phyloP scores from a whole-genome alignment of 768 basidiomycete genomes.

The Trametes punicea region DNA sequence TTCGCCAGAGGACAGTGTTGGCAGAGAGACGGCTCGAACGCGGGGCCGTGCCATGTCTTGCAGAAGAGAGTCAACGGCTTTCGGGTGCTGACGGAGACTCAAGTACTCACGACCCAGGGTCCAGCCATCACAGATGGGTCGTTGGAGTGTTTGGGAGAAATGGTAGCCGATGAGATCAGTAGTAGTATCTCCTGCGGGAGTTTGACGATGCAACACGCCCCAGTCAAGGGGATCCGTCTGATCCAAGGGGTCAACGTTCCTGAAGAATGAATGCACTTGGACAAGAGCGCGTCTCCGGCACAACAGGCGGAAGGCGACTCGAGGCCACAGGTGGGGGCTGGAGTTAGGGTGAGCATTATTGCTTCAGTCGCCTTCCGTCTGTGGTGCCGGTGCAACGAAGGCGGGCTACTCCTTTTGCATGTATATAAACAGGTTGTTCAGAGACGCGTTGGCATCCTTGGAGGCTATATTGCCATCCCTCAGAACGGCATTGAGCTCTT shows the following conservation, averaged over 20 bases:
- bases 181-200: background rate
- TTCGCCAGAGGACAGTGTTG: background rate
- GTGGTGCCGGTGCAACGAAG: too few relatives aligned
- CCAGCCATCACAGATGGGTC: background rate
- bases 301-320: background rate
- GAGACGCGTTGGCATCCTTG: background rate
- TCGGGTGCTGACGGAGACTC: background rate
- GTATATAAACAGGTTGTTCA: background rate
- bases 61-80: conserved; percentile 6
- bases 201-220: background rate
- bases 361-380: too few relatives aligned
- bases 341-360: too few relatives aligned
- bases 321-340: background rate
- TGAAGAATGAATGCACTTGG: too few relatives aligned
- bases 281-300: too few relatives aligned
- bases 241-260: too few relatives aligned
- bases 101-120: background rate
- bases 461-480: background rate
- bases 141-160: background rate
- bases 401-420: background rate
- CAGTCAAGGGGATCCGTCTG: background rate
- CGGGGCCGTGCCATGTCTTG: background rate
- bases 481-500: background rate
- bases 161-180: background rate
- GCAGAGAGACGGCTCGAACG: background rate